phyloP scores from a whole-genome alignment of 192 early-diverging fungal genomes.

The Diversispora epigaea region DNA sequence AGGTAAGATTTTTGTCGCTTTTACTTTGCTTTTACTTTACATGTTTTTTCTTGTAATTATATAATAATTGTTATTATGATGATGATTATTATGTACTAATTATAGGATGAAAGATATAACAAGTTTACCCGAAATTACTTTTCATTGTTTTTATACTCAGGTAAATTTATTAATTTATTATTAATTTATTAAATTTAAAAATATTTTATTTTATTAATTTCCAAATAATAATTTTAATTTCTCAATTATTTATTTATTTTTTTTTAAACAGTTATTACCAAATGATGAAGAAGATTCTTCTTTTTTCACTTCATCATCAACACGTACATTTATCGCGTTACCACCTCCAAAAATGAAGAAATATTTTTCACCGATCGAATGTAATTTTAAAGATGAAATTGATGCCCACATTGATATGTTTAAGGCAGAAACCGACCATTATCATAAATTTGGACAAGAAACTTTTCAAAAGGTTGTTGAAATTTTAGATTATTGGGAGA shows the following conservation, averaged over 20 bases:
- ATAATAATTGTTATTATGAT: neutral
- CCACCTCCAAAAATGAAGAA: conserved; percentile 13
- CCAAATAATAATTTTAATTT: neutral
- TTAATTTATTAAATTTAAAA: too few relatives aligned
- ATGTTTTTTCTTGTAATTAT: neutral
- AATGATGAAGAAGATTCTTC: neutral
- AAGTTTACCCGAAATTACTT: conserved; percentile 4
- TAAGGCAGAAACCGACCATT: conserved; percentile 24
- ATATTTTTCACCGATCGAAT: conserved; percentile 33
- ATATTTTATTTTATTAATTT: too few relatives aligned
- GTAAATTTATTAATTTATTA: conserved; percentile 19
- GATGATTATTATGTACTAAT: neutral
- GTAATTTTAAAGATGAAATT: conserved; percentile 41
- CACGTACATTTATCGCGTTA: conserved; percentile 39
- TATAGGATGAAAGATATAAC: neutral
- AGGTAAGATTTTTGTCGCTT: conserved; percentile 37
- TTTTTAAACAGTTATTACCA: conserved; percentile 34
- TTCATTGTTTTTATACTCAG: conserved; percentile 47
- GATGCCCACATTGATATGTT: conserved; percentile 47
- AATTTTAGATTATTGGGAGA: too few relatives aligned
- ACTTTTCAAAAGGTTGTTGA: too few relatives aligned
- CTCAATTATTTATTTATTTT: neutral
- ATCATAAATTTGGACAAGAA: neutral
- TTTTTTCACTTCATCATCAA: neutral
- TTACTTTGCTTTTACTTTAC: neutral